Evolutionary conservation across 805 yeast genomes (phyloP).

Genomic region (Clavispora fructus): DNA sequence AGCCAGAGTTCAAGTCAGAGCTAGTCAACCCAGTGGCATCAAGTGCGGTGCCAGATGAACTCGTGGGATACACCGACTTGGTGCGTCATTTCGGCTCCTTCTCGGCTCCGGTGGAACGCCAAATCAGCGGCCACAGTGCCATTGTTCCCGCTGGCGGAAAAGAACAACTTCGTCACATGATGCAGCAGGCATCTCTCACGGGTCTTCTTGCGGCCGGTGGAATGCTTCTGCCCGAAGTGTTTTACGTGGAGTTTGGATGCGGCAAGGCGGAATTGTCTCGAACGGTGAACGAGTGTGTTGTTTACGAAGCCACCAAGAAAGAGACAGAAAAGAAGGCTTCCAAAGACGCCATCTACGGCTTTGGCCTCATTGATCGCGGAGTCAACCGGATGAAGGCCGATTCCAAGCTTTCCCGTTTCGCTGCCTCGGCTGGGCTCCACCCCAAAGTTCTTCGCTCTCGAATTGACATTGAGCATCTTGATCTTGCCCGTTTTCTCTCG

Average conservation of each 20-base stretch:
- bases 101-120: background rate
- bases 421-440: background rate
- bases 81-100: background rate
- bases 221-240: constrained; percentile 30
- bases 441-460: constrained; percentile 49
- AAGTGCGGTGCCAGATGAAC: too few species aligned
- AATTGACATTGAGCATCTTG: constrained; percentile 76
- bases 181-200: constrained; percentile 76
- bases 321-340: background rate
- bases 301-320: constrained; percentile 15
- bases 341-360: constrained; percentile 27
- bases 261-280: constrained; percentile 84
- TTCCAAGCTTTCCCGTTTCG: constrained; percentile 35
- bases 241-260: constrained; percentile 80
- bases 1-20: too few species aligned
- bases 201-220: constrained; percentile 50
- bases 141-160: background rate
- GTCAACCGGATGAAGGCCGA: constrained; percentile 77
- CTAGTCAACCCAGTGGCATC: too few species aligned
- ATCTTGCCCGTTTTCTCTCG: constrained; percentile 42
- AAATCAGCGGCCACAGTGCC: background rate
- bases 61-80: background rate
- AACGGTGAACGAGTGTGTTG: constrained; percentile 42
- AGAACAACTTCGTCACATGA: constrained; percentile 65
- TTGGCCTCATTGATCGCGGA: constrained; percentile 69